phyloP scores from a whole-genome alignment of 768 basidiomycete species.

The Tulasnella calospora region DNA sequence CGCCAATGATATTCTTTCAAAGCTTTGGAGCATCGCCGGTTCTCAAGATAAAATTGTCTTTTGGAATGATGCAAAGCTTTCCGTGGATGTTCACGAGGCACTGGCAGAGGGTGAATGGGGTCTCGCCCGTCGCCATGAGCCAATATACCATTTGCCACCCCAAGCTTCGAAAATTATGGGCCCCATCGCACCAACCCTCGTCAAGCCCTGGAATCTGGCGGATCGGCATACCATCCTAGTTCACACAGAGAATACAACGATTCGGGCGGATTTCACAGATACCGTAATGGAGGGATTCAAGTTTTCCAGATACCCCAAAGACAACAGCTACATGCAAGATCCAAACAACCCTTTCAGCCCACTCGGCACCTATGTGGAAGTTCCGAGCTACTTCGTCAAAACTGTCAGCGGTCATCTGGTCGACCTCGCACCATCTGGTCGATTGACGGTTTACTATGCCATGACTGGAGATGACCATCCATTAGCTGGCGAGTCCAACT shows the following conservation, averaged over 20 bases:
- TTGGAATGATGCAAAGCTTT: not conserved
- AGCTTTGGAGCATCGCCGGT: not conserved
- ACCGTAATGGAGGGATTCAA: not conserved
- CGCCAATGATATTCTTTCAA: not conserved
- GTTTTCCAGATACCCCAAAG: not conserved
- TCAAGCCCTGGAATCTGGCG: not conserved
- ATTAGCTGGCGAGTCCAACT: not conserved
- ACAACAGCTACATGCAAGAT: not conserved
- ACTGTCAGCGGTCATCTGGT: not conserved
- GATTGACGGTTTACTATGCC: not conserved
- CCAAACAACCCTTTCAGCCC: not conserved
- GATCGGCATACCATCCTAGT: not conserved
- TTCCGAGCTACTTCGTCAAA: not conserved
- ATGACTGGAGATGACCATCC: not conserved
- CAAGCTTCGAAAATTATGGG: too few species aligned
- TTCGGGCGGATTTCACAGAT: not conserved
- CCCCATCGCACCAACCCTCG: not conserved
- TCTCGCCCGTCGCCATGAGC: not conserved
- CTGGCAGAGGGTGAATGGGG: not conserved
- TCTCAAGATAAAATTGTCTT: not conserved
- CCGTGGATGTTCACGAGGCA: not conserved
- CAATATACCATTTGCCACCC: not conserved
- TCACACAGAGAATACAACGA: not conserved
- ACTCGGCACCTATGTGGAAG: not conserved
- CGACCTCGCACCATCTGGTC: not conserved